These are phyloP conservation scores for Torulaspora delbrueckii DNA, from an alignment of 805 yeast species.

Conservation along the genomic window DNA sequence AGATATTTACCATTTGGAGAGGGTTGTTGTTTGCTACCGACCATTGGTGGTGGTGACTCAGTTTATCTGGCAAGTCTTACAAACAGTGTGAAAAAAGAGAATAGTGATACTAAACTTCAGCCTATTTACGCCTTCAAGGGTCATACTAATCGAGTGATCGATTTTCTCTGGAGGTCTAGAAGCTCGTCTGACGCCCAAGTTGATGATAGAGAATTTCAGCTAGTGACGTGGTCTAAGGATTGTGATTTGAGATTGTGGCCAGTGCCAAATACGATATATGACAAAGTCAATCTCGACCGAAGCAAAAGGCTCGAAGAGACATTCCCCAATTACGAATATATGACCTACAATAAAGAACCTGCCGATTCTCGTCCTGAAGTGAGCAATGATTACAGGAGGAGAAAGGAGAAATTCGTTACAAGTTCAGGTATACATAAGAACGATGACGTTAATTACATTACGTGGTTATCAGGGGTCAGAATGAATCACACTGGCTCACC, in stretches of 20 bases:
- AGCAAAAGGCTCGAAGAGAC: conserved; percentile 37
- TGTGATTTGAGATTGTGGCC: conserved; percentile 84
- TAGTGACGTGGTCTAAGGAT: conserved; percentile 93
- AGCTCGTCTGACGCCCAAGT: conserved; percentile 41
- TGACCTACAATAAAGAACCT: conserved; percentile 53
- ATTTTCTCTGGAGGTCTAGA: conserved; percentile 80
- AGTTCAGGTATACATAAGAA: conserved; percentile 34
- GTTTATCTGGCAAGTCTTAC: conserved; percentile 35
- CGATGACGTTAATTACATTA: conserved; percentile 59
- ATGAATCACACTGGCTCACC: conserved; percentile 42
- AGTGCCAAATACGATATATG: conserved; percentile 45
- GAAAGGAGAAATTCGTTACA: conserved; percentile 39
- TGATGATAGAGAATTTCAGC: conserved; percentile 78
- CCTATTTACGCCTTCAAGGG: conserved; percentile 67
- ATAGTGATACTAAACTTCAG: conserved; percentile 38
- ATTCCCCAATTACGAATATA: conserved; percentile 42
- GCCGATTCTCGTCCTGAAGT: conserved; percentile 22
- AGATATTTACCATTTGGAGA: conserved; percentile 84
- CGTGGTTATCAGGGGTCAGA: conserved; percentile 92
- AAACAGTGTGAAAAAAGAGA: conserved; percentile 11
- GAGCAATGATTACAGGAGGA: conserved; percentile 28
- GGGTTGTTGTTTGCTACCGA: conserved; percentile 85
- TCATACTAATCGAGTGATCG: conserved; percentile 79
- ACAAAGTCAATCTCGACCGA: conserved; percentile 41
- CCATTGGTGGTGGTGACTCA: conserved; percentile 70